These are phyloP conservation scores for Talinum fruticosum DNA, from an alignment of 148 eudicot species.

Conservation along the genomic window DNA sequence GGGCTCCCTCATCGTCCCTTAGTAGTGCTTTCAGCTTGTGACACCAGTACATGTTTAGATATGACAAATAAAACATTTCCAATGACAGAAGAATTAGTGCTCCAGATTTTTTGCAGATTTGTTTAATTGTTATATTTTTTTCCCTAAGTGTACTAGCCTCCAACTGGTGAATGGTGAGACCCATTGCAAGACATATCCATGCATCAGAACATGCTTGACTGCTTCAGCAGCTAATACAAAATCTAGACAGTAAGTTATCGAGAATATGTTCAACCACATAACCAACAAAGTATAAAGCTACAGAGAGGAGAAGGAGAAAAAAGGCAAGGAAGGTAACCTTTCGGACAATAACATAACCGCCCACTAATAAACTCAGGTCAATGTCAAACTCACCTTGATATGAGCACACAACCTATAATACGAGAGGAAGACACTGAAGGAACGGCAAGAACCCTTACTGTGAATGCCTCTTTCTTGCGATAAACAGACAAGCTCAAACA, in stretches of 20 bases:
- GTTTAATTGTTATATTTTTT: no score
- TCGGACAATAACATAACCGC: conserved; percentile 81
- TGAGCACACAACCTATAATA: conserved; percentile 62
- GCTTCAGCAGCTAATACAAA: neutral
- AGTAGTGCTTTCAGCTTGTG: no score
- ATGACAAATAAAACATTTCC: no score
- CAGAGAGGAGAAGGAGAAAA: neutral
- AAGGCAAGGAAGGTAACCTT: conserved; percentile 45
- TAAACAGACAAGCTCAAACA: no score
- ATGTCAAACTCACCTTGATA: conserved; percentile 76
- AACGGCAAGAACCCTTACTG: neutral
- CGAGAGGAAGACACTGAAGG: neutral
- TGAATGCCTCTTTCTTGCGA: no score
- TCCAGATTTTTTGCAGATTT: no score
- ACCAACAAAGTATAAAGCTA: neutral
- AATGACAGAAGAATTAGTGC: no score
- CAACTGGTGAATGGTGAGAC: neutral
- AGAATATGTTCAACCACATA: neutral
- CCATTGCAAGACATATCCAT: no score
- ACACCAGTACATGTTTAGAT: no score
- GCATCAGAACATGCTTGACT: neutral
- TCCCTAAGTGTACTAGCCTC: neutral
- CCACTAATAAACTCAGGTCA: conserved; percentile 72
- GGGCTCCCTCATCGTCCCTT: no score
- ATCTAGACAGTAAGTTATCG: neutral